A percentile compares a stretch with the other conserved stretches of the same genome.
Conservation (phyloP, 1,139 yeast species). For the Debaryomyces coudertii region DNA sequence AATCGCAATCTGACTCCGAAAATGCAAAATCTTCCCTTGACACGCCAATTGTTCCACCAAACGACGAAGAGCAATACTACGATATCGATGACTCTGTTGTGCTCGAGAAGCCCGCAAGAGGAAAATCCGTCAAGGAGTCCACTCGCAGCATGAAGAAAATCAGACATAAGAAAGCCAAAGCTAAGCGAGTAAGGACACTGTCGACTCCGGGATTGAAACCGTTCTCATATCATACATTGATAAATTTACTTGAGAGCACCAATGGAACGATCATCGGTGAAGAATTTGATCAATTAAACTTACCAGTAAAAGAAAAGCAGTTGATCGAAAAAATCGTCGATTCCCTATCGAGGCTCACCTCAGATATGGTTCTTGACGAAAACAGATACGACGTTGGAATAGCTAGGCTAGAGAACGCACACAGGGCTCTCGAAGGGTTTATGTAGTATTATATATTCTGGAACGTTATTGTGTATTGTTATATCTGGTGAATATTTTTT, state of each 20-base stretch:
- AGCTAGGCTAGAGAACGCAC: conserved; percentile 74
- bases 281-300: conserved; percentile 72
- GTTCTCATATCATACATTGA: conserved; percentile 60
- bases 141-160: conserved; percentile 24
- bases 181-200: conserved; percentile 19
- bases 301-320: conserved; percentile 77
- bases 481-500: neutral
- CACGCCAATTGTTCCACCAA: conserved; percentile 6
- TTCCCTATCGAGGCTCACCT: conserved; percentile 78
- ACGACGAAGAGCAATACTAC: conserved; percentile 38
- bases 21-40: neutral
- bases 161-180: conserved; percentile 21
- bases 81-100: conserved; percentile 46
- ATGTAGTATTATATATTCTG: conserved; percentile 21
- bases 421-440: conserved; percentile 83
- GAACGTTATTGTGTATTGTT: neutral
- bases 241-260: conserved; percentile 61
- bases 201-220: conserved; percentile 37
- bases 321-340: conserved; percentile 84
- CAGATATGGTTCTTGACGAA: conserved; percentile 86
- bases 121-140: conserved; percentile 41
- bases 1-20: conserved; percentile 4
- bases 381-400: conserved; percentile 81
- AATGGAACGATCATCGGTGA: conserved; percentile 67
- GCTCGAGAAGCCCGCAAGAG: conserved; percentile 34